Evolutionary conservation across 2,329 filamentous ascomycete genomes (phyloP).

Genomic region (Tolypocladium nubicola): DNA sequence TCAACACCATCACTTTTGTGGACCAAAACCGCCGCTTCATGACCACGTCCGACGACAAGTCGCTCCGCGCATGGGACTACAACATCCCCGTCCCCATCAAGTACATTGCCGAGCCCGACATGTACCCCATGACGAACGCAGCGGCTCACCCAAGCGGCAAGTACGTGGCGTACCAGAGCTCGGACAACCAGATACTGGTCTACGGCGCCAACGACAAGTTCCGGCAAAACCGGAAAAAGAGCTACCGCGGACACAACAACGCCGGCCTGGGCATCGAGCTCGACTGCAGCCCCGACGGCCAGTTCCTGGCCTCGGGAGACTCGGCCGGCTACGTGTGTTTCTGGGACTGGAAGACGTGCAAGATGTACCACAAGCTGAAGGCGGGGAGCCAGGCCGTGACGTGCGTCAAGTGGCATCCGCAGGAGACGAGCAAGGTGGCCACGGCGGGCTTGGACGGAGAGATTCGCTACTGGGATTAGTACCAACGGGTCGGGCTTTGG

Average conservation of each 20-base stretch:
- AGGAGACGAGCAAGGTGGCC: constrained; percentile 88
- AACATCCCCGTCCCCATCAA: constrained; percentile 98
- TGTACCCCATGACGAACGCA: constrained; percentile 90
- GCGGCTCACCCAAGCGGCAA: constrained; percentile 81
- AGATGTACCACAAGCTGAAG: constrained; percentile 95
- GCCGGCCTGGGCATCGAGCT: constrained; percentile 89
- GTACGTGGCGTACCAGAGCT: constrained; percentile 86
- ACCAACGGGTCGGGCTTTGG: neutral
- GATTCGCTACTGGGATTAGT: constrained; percentile 90
- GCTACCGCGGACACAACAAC: constrained; percentile 90
- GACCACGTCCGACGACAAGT: constrained; percentile 96
- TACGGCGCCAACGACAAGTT: constrained; percentile 94
- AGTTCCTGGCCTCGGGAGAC: constrained; percentile 82
- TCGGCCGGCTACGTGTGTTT: constrained; percentile 85
- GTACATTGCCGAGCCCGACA: constrained; percentile 93
- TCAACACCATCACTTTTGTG: constrained; percentile 96
- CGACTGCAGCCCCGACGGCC: constrained; percentile 79
- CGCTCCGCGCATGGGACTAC: constrained; percentile 93
- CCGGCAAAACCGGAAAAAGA: constrained; percentile 94
- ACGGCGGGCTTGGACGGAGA: constrained; percentile 83
- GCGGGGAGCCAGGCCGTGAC: constrained; percentile 74
- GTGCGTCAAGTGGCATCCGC: constrained; percentile 92
- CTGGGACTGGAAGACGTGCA: constrained; percentile 99
- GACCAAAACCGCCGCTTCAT: constrained; percentile 94
- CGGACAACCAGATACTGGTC: constrained; percentile 93